Evolutionary conservation across 768 basidiomycete genomes (phyloP).

Genomic region (Suillus ampliporus): DNA sequence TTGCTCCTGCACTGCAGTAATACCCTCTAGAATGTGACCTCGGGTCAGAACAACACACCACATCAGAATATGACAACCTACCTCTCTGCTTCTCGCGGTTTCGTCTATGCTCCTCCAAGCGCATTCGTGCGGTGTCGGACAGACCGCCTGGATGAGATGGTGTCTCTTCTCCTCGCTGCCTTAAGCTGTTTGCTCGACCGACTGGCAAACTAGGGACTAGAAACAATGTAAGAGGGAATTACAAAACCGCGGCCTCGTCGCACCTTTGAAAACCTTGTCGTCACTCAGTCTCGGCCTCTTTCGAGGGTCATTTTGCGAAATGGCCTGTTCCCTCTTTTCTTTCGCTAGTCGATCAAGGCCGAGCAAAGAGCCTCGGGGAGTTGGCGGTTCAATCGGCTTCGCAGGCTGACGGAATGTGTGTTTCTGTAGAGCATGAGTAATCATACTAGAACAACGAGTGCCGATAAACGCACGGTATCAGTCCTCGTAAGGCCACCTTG

Average conservation of each 20-base stretch:
- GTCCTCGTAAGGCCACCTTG: constrained; percentile 78
- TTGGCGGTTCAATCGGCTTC: constrained; percentile 74
- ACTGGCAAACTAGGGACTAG: constrained; percentile 82
- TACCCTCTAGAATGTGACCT: constrained; percentile 60
- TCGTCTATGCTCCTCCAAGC: constrained; percentile 79
- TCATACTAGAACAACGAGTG: background rate
- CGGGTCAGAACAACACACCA: background rate
- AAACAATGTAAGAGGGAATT: background rate
- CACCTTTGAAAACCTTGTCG: constrained; percentile 89
- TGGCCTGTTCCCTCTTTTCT: constrained; percentile 78
- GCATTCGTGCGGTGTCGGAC: constrained; percentile 70
- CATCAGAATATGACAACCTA: constrained; percentile 24
- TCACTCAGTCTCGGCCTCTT: constrained; percentile 68
- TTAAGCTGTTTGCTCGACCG: constrained; percentile 56
- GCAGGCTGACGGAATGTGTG: constrained; percentile 84
- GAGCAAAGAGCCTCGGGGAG: constrained; percentile 78
- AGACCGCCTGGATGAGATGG: constrained; percentile 93
- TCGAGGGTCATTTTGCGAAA: constrained; percentile 49
- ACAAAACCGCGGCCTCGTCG: constrained; percentile 17
- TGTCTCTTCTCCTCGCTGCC: constrained; percentile 87
- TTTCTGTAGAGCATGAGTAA: constrained; percentile 48
- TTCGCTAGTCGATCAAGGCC: constrained; percentile 89
- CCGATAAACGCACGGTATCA: constrained; percentile 56
- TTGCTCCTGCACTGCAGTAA: constrained; percentile 61
- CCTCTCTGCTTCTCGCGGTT: constrained; percentile 75